phyloP scores from a whole-genome alignment of 768 basidiomycete genomes.

The Calocera cornea region DNA sequence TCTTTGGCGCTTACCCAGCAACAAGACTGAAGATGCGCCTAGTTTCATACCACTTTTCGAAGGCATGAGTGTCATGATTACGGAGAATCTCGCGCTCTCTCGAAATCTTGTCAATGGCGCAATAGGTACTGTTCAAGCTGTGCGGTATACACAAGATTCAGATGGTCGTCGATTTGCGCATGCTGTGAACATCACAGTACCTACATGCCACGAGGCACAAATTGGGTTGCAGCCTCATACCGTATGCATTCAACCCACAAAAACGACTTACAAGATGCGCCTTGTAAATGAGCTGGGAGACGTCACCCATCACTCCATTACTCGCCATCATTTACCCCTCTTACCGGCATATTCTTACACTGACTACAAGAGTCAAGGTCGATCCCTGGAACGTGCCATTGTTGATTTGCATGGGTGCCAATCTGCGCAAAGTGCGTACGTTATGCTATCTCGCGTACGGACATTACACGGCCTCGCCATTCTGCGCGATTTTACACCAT shows the following conservation, averaged over 20 bases:
- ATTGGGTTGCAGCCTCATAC: neutral
- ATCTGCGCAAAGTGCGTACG: neutral
- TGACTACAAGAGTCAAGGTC: constrained; percentile 9
- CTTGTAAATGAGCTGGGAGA: neutral
- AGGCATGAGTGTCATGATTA: constrained; percentile 7
- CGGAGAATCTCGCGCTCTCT: neutral
- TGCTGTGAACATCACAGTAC: neutral
- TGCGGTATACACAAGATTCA: neutral
- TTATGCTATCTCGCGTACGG: constrained; percentile 8
- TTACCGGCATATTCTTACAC: constrained; percentile 8
- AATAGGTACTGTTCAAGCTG: neutral
- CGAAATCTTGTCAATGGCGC: neutral
- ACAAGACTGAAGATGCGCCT: neutral
- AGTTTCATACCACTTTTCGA: neutral
- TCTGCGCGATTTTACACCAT: neutral
- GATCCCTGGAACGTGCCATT: constrained; percentile 1
- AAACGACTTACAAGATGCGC: neutral
- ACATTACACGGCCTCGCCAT: neutral
- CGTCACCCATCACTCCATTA: neutral
- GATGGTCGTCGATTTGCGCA: neutral
- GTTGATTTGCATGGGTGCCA: neutral
- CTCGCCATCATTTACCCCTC: neutral
- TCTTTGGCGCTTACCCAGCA: neutral
- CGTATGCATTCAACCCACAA: neutral
- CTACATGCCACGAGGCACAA: neutral